Evolutionary conservation across 192 early-diverging fungal genomes (phyloP).

Genomic region (Coemansia sp.): DNA sequence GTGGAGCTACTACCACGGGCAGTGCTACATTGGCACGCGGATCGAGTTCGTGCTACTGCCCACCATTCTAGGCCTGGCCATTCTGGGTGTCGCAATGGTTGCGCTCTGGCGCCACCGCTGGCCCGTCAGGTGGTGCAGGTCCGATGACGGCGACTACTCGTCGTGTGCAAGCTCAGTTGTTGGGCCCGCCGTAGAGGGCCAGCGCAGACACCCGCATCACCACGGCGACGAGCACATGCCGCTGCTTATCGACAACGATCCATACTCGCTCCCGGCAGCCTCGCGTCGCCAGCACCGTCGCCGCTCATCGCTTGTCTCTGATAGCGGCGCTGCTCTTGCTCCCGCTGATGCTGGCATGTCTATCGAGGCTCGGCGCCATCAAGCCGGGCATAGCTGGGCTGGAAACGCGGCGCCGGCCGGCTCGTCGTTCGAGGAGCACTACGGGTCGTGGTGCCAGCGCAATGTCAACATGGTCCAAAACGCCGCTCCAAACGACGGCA

Average conservation of each 20-base stretch:
- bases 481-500: background rate
- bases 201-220: conserved; percentile 7
- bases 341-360: background rate
- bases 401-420: background rate
- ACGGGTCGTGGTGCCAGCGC: conserved; percentile 52
- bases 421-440: conserved; percentile 43
- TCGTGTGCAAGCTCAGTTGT: conserved; percentile 18
- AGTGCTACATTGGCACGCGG: conserved; percentile 42
- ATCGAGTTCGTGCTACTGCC: conserved; percentile 47
- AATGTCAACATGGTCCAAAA: conserved; percentile 31
- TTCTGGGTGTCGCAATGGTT: conserved; percentile 25
- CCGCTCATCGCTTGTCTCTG: conserved; percentile 2
- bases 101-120: conserved; percentile 36
- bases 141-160: conserved; percentile 5
- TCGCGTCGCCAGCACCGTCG: background rate
- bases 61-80: conserved; percentile 18
- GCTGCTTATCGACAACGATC: conserved; percentile 55
- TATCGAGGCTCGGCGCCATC: conserved; percentile 1
- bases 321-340: too few species aligned
- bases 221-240: conserved; percentile 31
- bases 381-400: background rate
- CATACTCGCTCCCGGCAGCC: conserved; percentile 14
- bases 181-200: background rate
- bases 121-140: conserved; percentile 4
- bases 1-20: conserved; percentile 53